phyloP scores from a whole-genome alignment of 805 yeast species.

The Hanseniaspora guilliermondii region DNA sequence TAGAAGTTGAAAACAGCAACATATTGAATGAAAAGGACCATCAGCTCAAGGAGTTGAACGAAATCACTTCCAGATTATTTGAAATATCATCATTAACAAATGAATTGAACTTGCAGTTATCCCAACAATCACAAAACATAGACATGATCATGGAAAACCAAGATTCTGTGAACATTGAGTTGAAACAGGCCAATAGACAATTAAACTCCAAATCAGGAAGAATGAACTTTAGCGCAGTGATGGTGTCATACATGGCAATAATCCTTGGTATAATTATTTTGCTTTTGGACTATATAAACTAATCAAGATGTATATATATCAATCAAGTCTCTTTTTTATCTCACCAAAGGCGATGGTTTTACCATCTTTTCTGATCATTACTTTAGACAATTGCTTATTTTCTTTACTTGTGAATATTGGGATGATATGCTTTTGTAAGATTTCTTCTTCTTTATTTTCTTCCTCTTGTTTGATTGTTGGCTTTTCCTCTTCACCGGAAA shows the following conservation, averaged over 20 bases:
- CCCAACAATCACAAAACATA: conserved; percentile 60
- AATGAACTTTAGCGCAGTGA: conserved; percentile 48
- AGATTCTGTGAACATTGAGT: conserved; percentile 50
- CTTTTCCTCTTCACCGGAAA: conserved; percentile 39
- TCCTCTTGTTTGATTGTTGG: background rate
- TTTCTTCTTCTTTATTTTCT: background rate
- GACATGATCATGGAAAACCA: conserved; percentile 52
- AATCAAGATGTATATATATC: background rate
- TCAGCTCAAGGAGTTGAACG: conserved; percentile 47
- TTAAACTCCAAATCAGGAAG: conserved; percentile 55
- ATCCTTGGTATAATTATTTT: conserved; percentile 45
- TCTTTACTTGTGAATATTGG: conserved; percentile 79
- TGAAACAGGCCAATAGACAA: conserved; percentile 58
- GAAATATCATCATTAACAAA: conserved; percentile 67
- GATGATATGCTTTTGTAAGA: conserved; percentile 45
- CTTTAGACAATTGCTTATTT: conserved; percentile 88
- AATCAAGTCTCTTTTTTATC: conserved; percentile 42
- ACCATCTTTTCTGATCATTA: conserved; percentile 96
- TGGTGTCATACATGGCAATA: conserved; percentile 44
- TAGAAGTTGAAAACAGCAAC: conserved; percentile 49
- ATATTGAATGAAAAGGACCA: conserved; percentile 43
- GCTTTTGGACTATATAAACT: conserved; percentile 39
- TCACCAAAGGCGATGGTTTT: conserved; percentile 94
- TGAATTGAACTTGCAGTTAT: conserved; percentile 61
- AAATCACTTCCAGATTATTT: conserved; percentile 47